Base-by-base conservation (phyloP, 371 early-diverging fungal genomes). In the Syncephalastrum contaminatum region DNA sequence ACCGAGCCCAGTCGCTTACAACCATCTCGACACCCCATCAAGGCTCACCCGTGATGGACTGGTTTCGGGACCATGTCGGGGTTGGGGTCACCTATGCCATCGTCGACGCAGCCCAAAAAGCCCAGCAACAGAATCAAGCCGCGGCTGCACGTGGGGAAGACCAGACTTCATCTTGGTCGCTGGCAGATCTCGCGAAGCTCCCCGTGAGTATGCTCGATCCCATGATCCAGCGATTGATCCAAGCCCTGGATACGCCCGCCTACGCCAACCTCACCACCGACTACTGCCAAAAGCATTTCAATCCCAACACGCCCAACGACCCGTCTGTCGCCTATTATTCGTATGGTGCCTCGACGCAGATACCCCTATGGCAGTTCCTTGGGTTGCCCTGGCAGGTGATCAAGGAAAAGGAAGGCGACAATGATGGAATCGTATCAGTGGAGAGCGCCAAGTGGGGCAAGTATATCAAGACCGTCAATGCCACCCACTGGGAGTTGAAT, bases 21-120 rank as follows among this genome's bases (percentile, higher is more conserved):
- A 94, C 95, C 0, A 76, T 96, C 15, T 88, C 89, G 4, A 93
- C 96, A 7, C 96, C 96, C n/a, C 96, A 96, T 66, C 86, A 89
- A 21, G 96, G 96, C 4, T 84, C 85, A 40, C 84, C 90, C 4
- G 87, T 94, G 67, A 94, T 93, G 92, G 94, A 94, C 72, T 94
- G 91, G 90, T 89, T 88, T 58, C 83, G 89, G 18, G 92, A 93
- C 59, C 77, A 85, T 47, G 69, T 93, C 22, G 85, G 88, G 13
- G 73, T 91, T 0, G 79, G 78, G 3, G 47, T 69, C 24, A 43
- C 70, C 4, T 46, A 62, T 36, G 58, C 56, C 39, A 24, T 61
- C n/a, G 47, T 58, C 19, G 55, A 58, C 8, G 59, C 66, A 12
- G 59, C 62, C 15, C 25, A 44, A 15, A 50, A 61, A 58, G 52